Base-by-base conservation (phyloP, 2,329 filamentous ascomycete species). In the Thelonectria rubi region DNA sequence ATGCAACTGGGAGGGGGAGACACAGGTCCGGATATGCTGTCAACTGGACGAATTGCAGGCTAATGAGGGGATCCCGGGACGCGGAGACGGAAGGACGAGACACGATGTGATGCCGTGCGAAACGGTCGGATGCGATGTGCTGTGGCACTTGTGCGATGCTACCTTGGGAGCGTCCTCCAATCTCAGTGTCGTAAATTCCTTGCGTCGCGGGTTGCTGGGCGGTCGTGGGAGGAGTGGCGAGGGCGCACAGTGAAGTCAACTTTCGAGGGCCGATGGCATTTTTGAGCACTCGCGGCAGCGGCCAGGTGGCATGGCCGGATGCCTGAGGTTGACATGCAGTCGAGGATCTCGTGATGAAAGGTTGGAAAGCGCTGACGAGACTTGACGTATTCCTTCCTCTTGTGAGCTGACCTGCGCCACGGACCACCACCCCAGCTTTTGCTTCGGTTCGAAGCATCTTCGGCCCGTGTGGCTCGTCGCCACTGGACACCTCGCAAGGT, bases 11-110 rank as follows among this genome's bases (percentile, higher is more conserved):
- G 40, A 39, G 40, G 24, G 40, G 40, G 34, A 30, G n/a, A 49
- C 53, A 20, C 52, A 14, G 17, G 43, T 30, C 20, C 52, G 47
- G 52, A 52, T 47, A 52, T 43, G 53, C 58, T 56, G 58, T 56
- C 52, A 60, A 53, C 51, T 30, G 47, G 45, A 34, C 40, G 42
- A 47, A 58, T 52, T 55, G 51, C 37, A 51, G 42, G 21, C 47
- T 52, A 47, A 46, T 5, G 42, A 34, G 24, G 34, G 11, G 15
- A 37, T 56, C 47, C 58, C 42, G 32, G 48, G 48, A 55, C 34
- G 42, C 46, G 47, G 52, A 37, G 32, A 24, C 46, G 17, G 46
- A 48, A 34, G 52, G 18, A 21, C 46, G 20, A 46, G 30, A 55
- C 24, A 15, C 40, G 30, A 58, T 52, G 55, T 14, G 48, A 32